Evolutionary conservation across 805 yeast genomes (phyloP).

Genomic region (Candida vartiovaarae): DNA sequence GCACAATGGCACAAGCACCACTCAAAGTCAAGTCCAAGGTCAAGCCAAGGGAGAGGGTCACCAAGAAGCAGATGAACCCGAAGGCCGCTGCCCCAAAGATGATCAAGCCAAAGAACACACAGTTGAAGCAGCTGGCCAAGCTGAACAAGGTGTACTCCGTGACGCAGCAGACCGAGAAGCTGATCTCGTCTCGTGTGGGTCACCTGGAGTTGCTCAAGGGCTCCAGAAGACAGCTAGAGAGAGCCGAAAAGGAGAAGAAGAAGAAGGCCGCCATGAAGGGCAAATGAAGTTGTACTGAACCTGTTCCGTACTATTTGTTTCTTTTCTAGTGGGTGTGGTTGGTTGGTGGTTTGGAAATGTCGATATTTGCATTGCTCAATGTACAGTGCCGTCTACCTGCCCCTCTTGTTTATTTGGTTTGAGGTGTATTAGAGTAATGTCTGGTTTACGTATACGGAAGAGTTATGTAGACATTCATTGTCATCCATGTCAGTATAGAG

Average conservation of each 20-base stretch:
- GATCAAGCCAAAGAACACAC: conserved; percentile 58
- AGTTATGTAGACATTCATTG: too few species aligned
- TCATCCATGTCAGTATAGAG: too few species aligned
- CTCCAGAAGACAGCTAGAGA: conserved; percentile 76
- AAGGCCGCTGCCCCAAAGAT: conserved; percentile 70
- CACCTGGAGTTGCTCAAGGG: conserved; percentile 90
- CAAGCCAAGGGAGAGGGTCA: conserved; percentile 30
- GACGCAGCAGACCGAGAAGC: conserved; percentile 68
- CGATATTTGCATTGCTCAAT: too few species aligned
- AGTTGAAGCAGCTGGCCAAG: conserved; percentile 43
- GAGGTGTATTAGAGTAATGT: too few species aligned
- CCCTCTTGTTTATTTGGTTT: too few species aligned
- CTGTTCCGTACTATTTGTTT: neutral
- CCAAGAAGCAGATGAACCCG: conserved; percentile 60
- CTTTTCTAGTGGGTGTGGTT: neutral
- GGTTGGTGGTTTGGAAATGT: too few species aligned
- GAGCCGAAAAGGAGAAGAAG: conserved; percentile 39
- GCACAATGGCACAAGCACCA: conserved; percentile 66
- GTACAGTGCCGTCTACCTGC: too few species aligned
- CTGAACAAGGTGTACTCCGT: conserved; percentile 44
- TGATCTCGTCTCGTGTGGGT: conserved; percentile 86
- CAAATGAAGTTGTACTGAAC: conserved; percentile 1
- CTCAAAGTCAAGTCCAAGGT: conserved; percentile 42
- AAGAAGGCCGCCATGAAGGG: conserved; percentile 19
- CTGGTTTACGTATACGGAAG: too few species aligned